phyloP scores from a whole-genome alignment of 352 stramenopile species.

The Phytophthora foliorum region DNA sequence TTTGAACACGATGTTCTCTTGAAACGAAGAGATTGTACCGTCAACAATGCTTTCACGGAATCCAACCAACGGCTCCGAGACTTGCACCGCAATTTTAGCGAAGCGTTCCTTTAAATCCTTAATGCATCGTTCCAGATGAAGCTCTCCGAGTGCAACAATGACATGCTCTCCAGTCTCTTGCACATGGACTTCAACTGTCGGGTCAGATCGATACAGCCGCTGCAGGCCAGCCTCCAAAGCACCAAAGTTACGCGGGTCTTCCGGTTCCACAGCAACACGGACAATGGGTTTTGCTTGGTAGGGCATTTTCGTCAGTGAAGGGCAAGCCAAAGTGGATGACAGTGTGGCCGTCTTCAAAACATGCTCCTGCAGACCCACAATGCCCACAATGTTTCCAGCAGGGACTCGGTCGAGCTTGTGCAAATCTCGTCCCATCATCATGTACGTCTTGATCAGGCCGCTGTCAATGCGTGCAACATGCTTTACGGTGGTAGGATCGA shows the following conservation, averaged over 20 bases:
- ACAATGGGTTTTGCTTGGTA: slow-evolving; percentile 94
- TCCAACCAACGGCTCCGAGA: slow-evolving; percentile 89
- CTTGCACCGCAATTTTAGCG: slow-evolving; percentile 83
- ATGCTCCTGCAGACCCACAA: slow-evolving; percentile 88
- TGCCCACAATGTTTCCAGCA: slow-evolving; percentile 92
- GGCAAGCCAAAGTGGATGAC: slow-evolving; percentile 78
- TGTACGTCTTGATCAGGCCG: slow-evolving; percentile 80
- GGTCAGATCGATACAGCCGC: slow-evolving; percentile 93
- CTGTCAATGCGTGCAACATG: slow-evolving; percentile 67
- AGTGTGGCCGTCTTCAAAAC: slow-evolving; percentile 94
- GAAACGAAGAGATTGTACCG: slow-evolving; percentile 63
- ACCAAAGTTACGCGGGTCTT: slow-evolving; percentile 88
- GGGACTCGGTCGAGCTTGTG: slow-evolving; percentile 80
- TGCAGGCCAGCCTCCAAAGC: slow-evolving; percentile 89
- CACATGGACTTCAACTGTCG: slow-evolving; percentile 93
- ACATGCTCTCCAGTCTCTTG: slow-evolving; percentile 93
- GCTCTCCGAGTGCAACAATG: slow-evolving; percentile 91
- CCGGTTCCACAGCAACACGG: slow-evolving; percentile 91
- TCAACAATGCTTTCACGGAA: slow-evolving; percentile 90
- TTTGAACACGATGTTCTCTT: slow-evolving; percentile 80
- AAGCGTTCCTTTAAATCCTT: slow-evolving; percentile 93
- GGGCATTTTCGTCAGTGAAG: slow-evolving; percentile 89
- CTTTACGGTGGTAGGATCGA: slow-evolving; percentile 45
- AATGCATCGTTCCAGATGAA: slow-evolving; percentile 93
- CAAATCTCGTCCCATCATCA: slow-evolving; percentile 94